Evolutionary conservation across 495 filamentous ascomycete species (phyloP), one percentile per base, ranked within the genome.

Genomic region (Staphylotrichum longicolle): DNA sequence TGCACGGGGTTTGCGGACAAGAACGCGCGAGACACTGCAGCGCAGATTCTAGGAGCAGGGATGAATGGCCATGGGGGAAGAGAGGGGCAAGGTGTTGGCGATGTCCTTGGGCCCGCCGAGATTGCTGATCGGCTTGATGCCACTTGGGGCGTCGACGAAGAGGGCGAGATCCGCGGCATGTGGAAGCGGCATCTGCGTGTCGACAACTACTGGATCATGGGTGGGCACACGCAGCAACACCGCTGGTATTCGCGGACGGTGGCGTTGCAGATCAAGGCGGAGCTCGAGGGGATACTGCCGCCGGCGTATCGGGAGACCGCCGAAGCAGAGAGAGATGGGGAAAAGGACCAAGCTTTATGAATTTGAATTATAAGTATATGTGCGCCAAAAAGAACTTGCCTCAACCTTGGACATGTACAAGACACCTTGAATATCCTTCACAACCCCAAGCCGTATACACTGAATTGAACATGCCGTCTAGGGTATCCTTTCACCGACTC

Each of bases 221-320:
- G 71, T 10, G 70, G 72, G 1, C 46, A 55, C 40, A 54, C 66
- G 14, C 57, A 64, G 52, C 58, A 65, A n/a, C 71, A 74, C 41
- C 58, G 74, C 1, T 77, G 63, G 62, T 62, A 63, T 37, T 75
- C 74, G 39, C 50, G 62, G 8, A 45, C 58, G 1, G 5, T 72
- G 56, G 74, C 67, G 10, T 50, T 72, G 42, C 72, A 77, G 62
- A 77, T 77, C 58, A 74, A 75, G 65, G 60, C 69, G 12, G 62
- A 45, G 33, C 58, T 74, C 9, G 66, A 68, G 58, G 65, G 71
- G 3, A 33, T 62, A 1, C 49, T 74, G 59, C 71, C 67, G 12
- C 57, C 57, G 33, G 67, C 71, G 0, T 72, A 70, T 37, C 53
- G 66, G 34, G 63, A 69, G 7, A 69, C 57, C 11, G 6, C 63